Evolutionary conservation across 2,329 filamentous ascomycete species (phyloP), one percentile per base, ranked within the genome.

Genomic region (Aureobasidium leucospermi): DNA sequence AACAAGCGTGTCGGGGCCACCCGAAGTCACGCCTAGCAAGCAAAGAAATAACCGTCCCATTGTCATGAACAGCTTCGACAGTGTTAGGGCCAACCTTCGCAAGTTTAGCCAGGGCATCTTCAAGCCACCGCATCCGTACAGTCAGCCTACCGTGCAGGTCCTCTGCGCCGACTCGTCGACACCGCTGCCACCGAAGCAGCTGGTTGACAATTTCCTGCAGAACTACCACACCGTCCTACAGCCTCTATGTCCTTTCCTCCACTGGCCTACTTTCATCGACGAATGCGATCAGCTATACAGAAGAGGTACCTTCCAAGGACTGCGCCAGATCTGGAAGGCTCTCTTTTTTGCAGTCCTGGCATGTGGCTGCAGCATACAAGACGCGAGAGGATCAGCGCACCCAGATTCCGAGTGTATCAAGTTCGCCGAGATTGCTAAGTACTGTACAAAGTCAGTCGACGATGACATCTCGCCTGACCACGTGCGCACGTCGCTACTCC

Each of bases 281-380:
- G 83, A 88, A 55, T 88, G 93, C 62, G 89, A 96, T 60, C 80
- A 84, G 8, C 78, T 96, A 6, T 96, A 96, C 72, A 82, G 82
- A 59, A 75, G 77, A 43, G 82, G 84, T 4, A 82, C 81, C 45
- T 77, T 88, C 16, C 77, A 81, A 32, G 81, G 82, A 3, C 78
- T 84, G 6, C 78, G 87, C 0, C 80, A 84, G 15, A 84, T 86
- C 38, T 96, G 90, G 85, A 79, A 88, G 36, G 86, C 90, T 2
- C 78, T 94, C 19, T 87, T 96, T 66, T 96, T 92, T 68, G 85
- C 86, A 1, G 85, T 96, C 2, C 78, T 97, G 60, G 91, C 92
- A 0, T 86, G 90, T 59, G 94, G 92, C 23, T 86, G 86, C 23
- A 76, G 96, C 6, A 91, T 92, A 69, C 84, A 81, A 39, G 75